phyloP scores from a whole-genome alignment of 192 early-diverging fungal species.

The Ambispora gerdemannii region DNA sequence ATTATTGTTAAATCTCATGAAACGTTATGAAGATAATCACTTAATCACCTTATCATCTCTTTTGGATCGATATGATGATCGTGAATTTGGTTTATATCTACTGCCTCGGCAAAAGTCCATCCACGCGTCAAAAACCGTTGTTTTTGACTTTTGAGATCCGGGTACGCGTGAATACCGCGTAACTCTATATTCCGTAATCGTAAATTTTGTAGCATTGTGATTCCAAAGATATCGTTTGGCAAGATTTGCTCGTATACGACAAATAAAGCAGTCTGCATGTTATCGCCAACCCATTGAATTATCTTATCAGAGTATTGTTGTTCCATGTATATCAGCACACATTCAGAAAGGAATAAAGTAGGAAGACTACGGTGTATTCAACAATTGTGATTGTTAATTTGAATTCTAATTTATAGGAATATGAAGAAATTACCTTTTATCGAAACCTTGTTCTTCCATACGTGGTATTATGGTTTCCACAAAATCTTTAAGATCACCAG shows the following conservation, averaged over 20 bases:
- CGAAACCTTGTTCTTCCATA: slow-evolving; percentile 55
- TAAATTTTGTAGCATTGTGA: slow-evolving; percentile 88
- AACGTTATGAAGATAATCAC: neutral
- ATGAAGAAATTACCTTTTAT: slow-evolving; percentile 45
- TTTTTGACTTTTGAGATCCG: slow-evolving; percentile 67
- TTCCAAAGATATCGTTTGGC: slow-evolving; percentile 87
- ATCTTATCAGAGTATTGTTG: slow-evolving; percentile 63
- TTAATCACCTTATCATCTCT: slow-evolving; percentile 42
- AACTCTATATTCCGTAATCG: slow-evolving; percentile 73
- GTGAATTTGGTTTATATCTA: slow-evolving; percentile 63
- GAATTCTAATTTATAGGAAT: neutral
- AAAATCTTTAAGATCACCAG: slow-evolving; percentile 80
- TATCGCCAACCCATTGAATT: slow-evolving; percentile 64
- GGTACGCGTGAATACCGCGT: slow-evolving; percentile 70
- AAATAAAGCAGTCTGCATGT: slow-evolving; percentile 54
- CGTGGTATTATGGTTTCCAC: slow-evolving; percentile 51
- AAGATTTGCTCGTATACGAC: slow-evolving; percentile 90
- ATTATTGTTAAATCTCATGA: slow-evolving; percentile 15
- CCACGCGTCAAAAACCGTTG: slow-evolving; percentile 61
- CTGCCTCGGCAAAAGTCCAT: slow-evolving; percentile 55
- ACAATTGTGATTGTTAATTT: neutral
- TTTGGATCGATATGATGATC: slow-evolving; percentile 38
- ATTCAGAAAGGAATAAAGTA: slow-evolving; percentile 91
- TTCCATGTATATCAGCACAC: slow-evolving; percentile 86
- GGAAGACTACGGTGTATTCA: slow-evolving; percentile 49